Evolutionary conservation across 2,329 filamentous ascomycete genomes (phyloP).

Genomic region (Fusarium sp.): DNA sequence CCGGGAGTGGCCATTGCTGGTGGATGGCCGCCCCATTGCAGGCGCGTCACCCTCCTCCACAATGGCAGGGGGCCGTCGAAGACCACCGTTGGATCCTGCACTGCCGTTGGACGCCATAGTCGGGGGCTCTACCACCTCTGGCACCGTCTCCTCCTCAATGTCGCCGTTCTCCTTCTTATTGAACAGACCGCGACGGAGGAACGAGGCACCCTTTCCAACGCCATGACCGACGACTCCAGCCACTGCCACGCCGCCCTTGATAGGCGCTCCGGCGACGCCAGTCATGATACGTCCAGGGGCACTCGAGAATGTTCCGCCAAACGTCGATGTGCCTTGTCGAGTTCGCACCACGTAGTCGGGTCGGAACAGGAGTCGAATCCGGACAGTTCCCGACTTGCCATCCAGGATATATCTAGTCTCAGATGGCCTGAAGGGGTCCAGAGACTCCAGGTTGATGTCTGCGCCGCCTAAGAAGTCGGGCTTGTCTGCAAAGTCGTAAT

Average conservation of each 20-base stretch:
- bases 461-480: slow-evolving; percentile 89
- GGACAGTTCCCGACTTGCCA: slow-evolving; percentile 87
- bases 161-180: slow-evolving; percentile 75
- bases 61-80: slow-evolving; percentile 57
- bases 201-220: slow-evolving; percentile 90
- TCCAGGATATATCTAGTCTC: slow-evolving; percentile 82
- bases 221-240: slow-evolving; percentile 78
- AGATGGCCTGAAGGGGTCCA: slow-evolving; percentile 87
- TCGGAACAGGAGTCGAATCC: slow-evolving; percentile 89
- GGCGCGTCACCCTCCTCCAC: slow-evolving; percentile 45
- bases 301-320: slow-evolving; percentile 88
- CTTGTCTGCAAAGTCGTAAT: slow-evolving; percentile 97
- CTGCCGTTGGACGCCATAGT: slow-evolving; percentile 49
- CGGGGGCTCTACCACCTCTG: slow-evolving; percentile 56
- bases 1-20: slow-evolving; percentile 58
- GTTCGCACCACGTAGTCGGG: slow-evolving; percentile 90
- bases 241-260: slow-evolving; percentile 89
- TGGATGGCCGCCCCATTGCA: slow-evolving; percentile 33
- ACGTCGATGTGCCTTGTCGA: slow-evolving; percentile 91
- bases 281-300: slow-evolving; percentile 89
- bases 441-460: slow-evolving; percentile 77
- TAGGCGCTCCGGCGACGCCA: slow-evolving; percentile 84
- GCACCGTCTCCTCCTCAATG: slow-evolving; percentile 58
- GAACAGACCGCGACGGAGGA: slow-evolving; percentile 87
- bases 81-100: slow-evolving; percentile 51